phyloP scores from a whole-genome alignment of 2,329 filamentous ascomycete genomes.

The Aspergillus clavatus region DNA sequence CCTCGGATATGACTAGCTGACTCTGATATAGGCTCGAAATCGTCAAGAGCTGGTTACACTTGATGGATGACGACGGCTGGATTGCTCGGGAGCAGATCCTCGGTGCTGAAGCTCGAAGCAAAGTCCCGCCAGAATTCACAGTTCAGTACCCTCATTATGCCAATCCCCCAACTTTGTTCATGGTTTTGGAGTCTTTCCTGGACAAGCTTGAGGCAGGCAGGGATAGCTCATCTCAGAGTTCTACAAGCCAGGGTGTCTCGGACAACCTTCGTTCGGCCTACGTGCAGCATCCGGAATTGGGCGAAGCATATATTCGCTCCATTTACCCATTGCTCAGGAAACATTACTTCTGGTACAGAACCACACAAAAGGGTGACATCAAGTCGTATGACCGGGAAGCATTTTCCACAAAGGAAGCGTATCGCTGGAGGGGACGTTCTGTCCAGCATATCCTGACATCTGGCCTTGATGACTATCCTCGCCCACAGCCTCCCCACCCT shows the following conservation, averaged over 20 bases:
- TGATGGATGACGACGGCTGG: slow-evolving; percentile 97
- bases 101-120: slow-evolving; percentile 84
- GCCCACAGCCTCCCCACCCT: slow-evolving; percentile 86
- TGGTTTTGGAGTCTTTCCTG: slow-evolving; percentile 79
- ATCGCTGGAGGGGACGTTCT: slow-evolving; percentile 90
- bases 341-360: slow-evolving; percentile 93
- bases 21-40: slow-evolving; percentile 59
- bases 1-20: slow-evolving; percentile 11
- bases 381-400: slow-evolving; percentile 86
- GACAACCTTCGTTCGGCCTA: slow-evolving; percentile 58
- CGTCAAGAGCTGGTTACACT: slow-evolving; percentile 88
- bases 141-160: slow-evolving; percentile 96
- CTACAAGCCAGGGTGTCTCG: slow-evolving; percentile 24
- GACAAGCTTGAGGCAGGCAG: slow-evolving; percentile 61
- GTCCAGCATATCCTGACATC: slow-evolving; percentile 84
- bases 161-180: slow-evolving; percentile 91
- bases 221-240: slow-evolving; percentile 21
- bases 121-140: slow-evolving; percentile 89
- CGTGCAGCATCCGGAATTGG: slow-evolving; percentile 62
- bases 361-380: slow-evolving; percentile 84
- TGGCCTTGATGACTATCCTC: slow-evolving; percentile 93
- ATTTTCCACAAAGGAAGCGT: slow-evolving; percentile 84
- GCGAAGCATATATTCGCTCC: slow-evolving; percentile 65
- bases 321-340: slow-evolving; percentile 83
- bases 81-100: slow-evolving; percentile 95